Base-by-base conservation (phyloP, 805 yeast species). In the Yamadazyma kitorensis region DNA sequence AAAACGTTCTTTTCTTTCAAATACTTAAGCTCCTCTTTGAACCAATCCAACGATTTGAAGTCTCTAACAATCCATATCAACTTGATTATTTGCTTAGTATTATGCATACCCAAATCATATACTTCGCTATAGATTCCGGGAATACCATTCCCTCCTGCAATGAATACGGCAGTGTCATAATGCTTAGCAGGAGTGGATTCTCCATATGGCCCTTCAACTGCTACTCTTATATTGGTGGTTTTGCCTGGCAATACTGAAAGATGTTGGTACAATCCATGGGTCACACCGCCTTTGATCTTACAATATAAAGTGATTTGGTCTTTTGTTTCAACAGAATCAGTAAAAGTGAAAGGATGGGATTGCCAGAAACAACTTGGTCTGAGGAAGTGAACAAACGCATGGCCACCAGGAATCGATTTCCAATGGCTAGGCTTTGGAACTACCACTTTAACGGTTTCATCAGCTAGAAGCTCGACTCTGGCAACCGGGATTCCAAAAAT, bases 71-170 rank as follows among this genome's bases (percentile, higher is more conserved):
- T 68, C 95, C 95, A 86, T 23, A 73, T 57, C 34, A 85, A 64
- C 37, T 73, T 70, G 19, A 63, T 27, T 4, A 36, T 32, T 13
- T 45, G 43, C 7, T 24, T 41, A 30, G 57, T 48, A 17, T 41
- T 26, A 17, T 45, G 52, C 11, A 24, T 28, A 12, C 56, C 55
- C 34, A 59, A 39, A 37, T 59, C 54, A 24, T 47, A 34, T 27
- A 66, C 68, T 44, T 69, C 70, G 13, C 68, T 63, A 29, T 59
- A 55, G 16, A 70, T 57, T 15, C 79, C 85, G 1, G 91, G 80
- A 33, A 84, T 64, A 34, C 93, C 93, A 34, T 78, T 78, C 19
- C 93, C 91, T 30, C 87, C 89, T 6, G 89, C 82, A 16, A 83
- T 41, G 27, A 80, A 68, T 5, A 81, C 65, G 5, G 80, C 72